Evolutionary conservation across 352 stramenopile species (phyloP).

Genomic region (Phytopythium litorale): DNA sequence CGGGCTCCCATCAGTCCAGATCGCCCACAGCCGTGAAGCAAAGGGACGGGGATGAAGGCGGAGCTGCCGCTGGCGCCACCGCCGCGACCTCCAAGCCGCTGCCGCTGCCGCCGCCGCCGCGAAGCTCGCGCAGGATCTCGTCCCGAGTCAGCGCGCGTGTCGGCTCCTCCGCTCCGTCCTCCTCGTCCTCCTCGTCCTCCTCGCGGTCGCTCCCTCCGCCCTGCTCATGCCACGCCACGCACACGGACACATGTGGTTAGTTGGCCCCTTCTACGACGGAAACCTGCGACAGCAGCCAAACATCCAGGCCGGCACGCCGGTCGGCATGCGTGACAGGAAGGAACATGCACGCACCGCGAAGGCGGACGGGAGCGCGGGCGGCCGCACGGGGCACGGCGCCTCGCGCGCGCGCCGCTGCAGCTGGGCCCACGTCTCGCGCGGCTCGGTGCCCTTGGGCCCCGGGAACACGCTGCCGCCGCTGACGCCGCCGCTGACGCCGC

Average conservation of each 20-base stretch:
- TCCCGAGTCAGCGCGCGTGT: constrained; percentile 43
- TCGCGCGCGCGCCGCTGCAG: constrained; percentile 50
- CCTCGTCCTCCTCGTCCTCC: constrained; percentile 12
- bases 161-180: constrained; percentile 5
- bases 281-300: background rate
- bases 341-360: constrained; percentile 15
- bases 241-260: background rate
- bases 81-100: background rate
- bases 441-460: constrained; percentile 14
- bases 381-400: constrained; percentile 42
- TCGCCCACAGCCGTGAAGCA: constrained; percentile 21
- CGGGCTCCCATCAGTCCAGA: constrained; percentile 25
- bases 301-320: background rate
- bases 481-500: background rate
- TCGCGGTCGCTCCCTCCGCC: background rate
- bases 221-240: background rate
- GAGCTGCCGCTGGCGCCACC: background rate
- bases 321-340: no score
- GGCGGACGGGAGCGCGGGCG: constrained; percentile 47
- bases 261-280: background rate
- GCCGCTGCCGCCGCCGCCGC: background rate
- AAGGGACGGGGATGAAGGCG: background rate
- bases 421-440: constrained; percentile 57
- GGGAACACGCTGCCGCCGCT: background rate
- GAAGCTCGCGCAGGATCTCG: constrained; percentile 52